Conservation (phyloP, 345 rosid species). For the Psidium guajava region DNA sequence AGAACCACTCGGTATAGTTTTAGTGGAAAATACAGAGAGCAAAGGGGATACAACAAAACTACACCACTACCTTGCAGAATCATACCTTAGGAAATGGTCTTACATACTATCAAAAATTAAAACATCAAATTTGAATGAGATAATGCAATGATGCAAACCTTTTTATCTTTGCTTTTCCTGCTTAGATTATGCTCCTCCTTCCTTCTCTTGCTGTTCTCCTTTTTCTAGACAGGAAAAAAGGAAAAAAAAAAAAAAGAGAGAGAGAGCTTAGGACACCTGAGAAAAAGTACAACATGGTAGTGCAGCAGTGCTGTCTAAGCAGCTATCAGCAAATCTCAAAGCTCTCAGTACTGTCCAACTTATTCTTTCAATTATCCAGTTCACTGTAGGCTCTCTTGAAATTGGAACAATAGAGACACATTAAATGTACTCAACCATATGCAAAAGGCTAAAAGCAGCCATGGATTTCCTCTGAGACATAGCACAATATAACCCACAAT, state of each 20-base stretch:
- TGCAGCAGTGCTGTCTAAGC: neutral
- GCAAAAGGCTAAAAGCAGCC: neutral
- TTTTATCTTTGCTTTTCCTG: slow-evolving; percentile 49
- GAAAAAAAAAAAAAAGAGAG: too few relatives aligned
- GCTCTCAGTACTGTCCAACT: neutral
- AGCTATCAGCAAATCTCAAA: neutral
- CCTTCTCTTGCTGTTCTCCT: slow-evolving; percentile 60
- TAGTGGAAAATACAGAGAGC: neutral
- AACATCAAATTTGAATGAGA: neutral
- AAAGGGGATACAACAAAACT: neutral
- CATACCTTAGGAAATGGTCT: neutral
- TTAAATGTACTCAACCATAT: neutral
- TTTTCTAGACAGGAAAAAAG: slow-evolving; percentile 29
- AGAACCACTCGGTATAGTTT: neutral
- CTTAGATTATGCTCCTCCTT: slow-evolving; percentile 40
- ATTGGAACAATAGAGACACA: neutral
- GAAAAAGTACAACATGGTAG: neutral
- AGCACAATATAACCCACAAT: neutral
- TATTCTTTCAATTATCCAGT: neutral
- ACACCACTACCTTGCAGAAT: neutral
- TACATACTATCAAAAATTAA: neutral
- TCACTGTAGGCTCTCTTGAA: neutral
- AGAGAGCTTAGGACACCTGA: neutral
- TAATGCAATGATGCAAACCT: slow-evolving; percentile 22
- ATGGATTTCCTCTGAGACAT: neutral